Base-by-base conservation (phyloP, 2,329 filamentous ascomycete genomes). In the Knufia fluminis region DNA sequence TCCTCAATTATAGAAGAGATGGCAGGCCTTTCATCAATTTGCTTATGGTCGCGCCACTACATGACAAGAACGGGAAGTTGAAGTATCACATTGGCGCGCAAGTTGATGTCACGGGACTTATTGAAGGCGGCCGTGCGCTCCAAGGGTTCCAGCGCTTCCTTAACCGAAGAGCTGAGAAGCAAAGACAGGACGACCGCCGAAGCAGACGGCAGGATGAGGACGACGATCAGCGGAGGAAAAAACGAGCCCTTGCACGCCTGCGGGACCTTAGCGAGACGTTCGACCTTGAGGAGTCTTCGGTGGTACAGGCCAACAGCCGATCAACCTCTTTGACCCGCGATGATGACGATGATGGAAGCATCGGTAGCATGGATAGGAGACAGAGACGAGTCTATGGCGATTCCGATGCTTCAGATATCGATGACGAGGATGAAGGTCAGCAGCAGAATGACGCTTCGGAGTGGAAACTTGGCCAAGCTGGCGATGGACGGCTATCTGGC, bases 1-100 rank as follows among this genome's bases (percentile, higher is more conserved):
- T 72, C 3, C 57, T 72, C 23, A 72, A 72, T 46, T 72, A 72
- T 50, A 56, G 61, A 24, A 50, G 62, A 54, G 62, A 64, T 48
- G 62, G 62, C 8, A 50, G 57, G 23, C 59, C 62, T 7, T 64
- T 64, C 48, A 55, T 64, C 46, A 64, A 64, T 44, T 48, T 64
- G 23, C 56, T 64, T 17, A 60, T 62, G 54, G 60, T 59, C 14
- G 62, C 62, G 1, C 62, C 62, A 32, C 54, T 64, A 3, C 58
- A 59, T 42, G 62, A 64, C 43, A 57, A 60, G 47, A 59, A 60
- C 33, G 62, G 62, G 20, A 56, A 58, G 17, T 52, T 64, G 19
- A 60, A 60, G 42, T 64, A 64, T 52, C 54, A 58, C 41, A 62
- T 64, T 48, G 62, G 62, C 10, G 62, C 60, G 9, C 62, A 64